Base-by-base conservation (phyloP, 805 yeast species). In the Metschnikowia amazonensis region DNA sequence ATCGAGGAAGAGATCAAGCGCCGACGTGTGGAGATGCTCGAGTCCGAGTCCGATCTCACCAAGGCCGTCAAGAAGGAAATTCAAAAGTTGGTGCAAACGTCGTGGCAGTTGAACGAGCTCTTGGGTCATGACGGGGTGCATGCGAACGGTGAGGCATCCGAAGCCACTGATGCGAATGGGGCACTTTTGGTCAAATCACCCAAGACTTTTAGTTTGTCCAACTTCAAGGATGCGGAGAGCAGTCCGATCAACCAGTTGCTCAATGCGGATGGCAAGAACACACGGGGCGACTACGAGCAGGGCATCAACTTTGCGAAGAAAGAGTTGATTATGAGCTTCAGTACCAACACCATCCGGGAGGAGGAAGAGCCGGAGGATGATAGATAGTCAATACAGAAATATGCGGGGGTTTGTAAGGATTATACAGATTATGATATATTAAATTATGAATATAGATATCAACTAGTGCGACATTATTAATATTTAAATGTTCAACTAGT, bases 321-420 rank as follows among this genome's bases (percentile, higher is more conserved):
- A 9, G 67, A 60, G 30, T 51, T 62, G 40, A 31, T 48, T n/a
- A 65, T 57, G 48, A 64, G 67, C 44, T 63, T 51, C 49, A 64
- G 68, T 45, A 66, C 71, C 16, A 63, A 60, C 46, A 69, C 74
- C 27, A 69, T 69, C 24, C 57, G 57, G 37, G 75, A 69, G 49
- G 74, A 69, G 43, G 73, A 68, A 13, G 74, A 69, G 49, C 68
- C 70, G 1, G 70, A 63, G 21, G 48, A 55, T 3, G 24, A 16
- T 29, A 40, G 31, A 28, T 27, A 35, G 38, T n/a, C n/a, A n/a
- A n/a, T n/a, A n/a, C n/a, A n/a, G n/a, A n/a, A n/a, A n/a, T n/a
- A n/a, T n/a, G n/a, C n/a, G n/a, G n/a, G n/a, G n/a, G n/a, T n/a
- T n/a, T n/a, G n/a, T n/a, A n/a, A n/a, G n/a, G n/a, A n/a, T n/a